Evolutionary conservation across 495 filamentous ascomycete genomes (phyloP).

Genomic region (Penicillium robsamsonii): DNA sequence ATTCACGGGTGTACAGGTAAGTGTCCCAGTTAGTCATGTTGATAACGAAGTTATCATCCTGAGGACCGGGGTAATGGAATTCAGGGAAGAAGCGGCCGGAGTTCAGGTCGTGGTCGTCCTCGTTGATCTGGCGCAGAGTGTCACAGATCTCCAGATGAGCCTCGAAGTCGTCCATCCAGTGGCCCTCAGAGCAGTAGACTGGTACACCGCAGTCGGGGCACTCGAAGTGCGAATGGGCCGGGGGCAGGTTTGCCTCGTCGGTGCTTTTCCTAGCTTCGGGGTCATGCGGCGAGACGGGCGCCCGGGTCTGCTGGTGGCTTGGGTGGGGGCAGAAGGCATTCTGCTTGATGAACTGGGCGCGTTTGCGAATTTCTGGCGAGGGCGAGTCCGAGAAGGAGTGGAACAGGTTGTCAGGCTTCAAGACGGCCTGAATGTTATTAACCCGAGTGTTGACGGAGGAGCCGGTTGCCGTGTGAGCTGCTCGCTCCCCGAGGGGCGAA

Average conservation of each 20-base stretch:
- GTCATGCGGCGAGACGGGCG: slow-evolving; percentile 57
- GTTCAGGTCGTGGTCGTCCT: slow-evolving; percentile 94
- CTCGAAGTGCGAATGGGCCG: slow-evolving; percentile 83
- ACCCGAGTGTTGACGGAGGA: slow-evolving; percentile 8
- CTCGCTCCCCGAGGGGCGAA: slow-evolving; percentile 25
- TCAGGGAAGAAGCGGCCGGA: slow-evolving; percentile 91
- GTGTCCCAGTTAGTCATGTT: slow-evolving; percentile 99
- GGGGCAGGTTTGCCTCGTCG: slow-evolving; percentile 50
- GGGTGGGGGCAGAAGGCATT: slow-evolving; percentile 92
- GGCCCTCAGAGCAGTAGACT: slow-evolving; percentile 85
- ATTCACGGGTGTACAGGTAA: slow-evolving; percentile 84
- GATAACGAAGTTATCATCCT: slow-evolving; percentile 85
- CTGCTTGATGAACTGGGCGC: slow-evolving; percentile 84
- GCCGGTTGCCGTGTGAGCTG: slow-evolving; percentile 27
- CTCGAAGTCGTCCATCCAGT: slow-evolving; percentile 95
- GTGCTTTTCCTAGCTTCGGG: slow-evolving; percentile 54
- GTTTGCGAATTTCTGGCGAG: slow-evolving; percentile 73
- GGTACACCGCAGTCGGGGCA: slow-evolving; percentile 96
- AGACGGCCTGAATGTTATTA: slow-evolving; percentile 48
- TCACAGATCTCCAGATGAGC: slow-evolving; percentile 90
- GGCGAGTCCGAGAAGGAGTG: slow-evolving; percentile 88
- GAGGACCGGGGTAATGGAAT: slow-evolving; percentile 82
- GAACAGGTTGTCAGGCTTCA: slow-evolving; percentile 82
- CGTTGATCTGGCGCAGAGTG: slow-evolving; percentile 84
- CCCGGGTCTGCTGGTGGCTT: slow-evolving; percentile 67